Conservation (phyloP, 345 rosid species). For the Combretum micranthum region DNA sequence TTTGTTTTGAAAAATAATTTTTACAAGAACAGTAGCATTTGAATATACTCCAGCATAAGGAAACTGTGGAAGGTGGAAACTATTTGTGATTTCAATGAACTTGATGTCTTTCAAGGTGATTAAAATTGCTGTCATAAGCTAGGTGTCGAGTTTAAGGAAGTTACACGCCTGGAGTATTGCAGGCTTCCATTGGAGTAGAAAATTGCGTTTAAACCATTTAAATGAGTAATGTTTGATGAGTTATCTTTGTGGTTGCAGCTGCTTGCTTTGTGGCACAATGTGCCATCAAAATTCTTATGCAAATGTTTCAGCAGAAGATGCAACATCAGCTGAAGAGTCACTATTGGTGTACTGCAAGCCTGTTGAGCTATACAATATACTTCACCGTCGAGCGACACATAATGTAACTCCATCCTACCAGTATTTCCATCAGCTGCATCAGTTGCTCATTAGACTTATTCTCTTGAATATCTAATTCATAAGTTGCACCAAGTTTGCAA, state of each 20-base stretch:
- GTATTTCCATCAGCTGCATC: constrained; percentile 5
- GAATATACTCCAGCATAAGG: too few species aligned
- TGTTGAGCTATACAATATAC: constrained; percentile 64
- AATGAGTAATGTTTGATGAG: constrained; percentile 1
- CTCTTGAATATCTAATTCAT: not conserved
- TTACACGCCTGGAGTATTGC: too few species aligned
- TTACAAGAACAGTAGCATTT: too few species aligned
- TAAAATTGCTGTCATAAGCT: too few species aligned
- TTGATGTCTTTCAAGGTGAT: too few species aligned
- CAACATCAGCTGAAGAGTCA: constrained; percentile 54
- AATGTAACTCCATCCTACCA: constrained; percentile 33
- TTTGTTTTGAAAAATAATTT: too few species aligned
- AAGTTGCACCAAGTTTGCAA: too few species aligned
- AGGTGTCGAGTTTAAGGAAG: too few species aligned
- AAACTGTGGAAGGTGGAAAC: too few species aligned
- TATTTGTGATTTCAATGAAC: too few species aligned
- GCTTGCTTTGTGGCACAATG: constrained; percentile 26
- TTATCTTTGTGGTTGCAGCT: constrained; percentile 8
- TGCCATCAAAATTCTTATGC: constrained; percentile 57
- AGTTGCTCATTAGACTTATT: constrained; percentile 1
- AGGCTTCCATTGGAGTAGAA: not conserved
- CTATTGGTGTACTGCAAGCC: constrained; percentile 82
- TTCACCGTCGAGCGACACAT: constrained; percentile 48
- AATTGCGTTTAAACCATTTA: not conserved
- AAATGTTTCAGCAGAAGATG: constrained; percentile 59